Percentiles rank a stretch among this genome's conserved stretches.
These are phyloP conservation scores for Acmispon strigosus DNA, from an alignment of 306 rosid genomes.

Conservation along the genomic window DNA sequence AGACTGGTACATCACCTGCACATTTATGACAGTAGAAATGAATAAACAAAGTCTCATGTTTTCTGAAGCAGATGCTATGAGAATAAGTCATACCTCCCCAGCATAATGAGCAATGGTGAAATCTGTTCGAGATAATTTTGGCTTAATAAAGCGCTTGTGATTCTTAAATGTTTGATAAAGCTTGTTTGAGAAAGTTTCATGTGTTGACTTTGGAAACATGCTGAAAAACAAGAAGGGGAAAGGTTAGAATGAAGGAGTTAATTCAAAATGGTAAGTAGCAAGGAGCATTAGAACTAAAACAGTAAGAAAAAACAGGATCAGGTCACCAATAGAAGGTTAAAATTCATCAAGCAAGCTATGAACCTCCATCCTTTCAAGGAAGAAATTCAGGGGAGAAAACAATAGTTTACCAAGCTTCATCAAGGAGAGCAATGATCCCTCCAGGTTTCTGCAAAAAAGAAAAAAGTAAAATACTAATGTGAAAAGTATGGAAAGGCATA, in stretches of 20 bases:
- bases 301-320: conserved; percentile 3
- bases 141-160: conserved; percentile 93
- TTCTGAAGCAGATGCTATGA: conserved; percentile 15
- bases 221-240: conserved; percentile 45
- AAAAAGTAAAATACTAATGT: background rate
- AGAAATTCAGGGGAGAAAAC: conserved; percentile 6
- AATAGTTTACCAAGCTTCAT: conserved; percentile 89
- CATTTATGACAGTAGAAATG: conserved; percentile 24
- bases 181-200: conserved; percentile 97
- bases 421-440: conserved; percentile 94
- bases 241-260: conserved; percentile 19
- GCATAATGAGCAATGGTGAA: conserved; percentile 89
- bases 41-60: conserved; percentile 6
- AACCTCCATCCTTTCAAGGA: background rate
- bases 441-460: conserved; percentile 83
- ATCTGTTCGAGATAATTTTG: conserved; percentile 94
- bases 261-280: conserved; percentile 6
- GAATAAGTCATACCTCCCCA: conserved; percentile 69
- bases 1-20: conserved; percentile 89
- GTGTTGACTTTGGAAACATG: conserved; percentile 99
- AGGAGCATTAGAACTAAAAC: conserved; percentile 2
- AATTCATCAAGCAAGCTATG: conserved; percentile 12
- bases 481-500: conserved; percentile 1
- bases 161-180: conserved; percentile 90
- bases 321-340: conserved; percentile 15